Evolutionary conservation across 495 filamentous ascomycete species (phyloP), one percentile per base, ranked within the genome.

Genomic region (Darksidea phi): DNA sequence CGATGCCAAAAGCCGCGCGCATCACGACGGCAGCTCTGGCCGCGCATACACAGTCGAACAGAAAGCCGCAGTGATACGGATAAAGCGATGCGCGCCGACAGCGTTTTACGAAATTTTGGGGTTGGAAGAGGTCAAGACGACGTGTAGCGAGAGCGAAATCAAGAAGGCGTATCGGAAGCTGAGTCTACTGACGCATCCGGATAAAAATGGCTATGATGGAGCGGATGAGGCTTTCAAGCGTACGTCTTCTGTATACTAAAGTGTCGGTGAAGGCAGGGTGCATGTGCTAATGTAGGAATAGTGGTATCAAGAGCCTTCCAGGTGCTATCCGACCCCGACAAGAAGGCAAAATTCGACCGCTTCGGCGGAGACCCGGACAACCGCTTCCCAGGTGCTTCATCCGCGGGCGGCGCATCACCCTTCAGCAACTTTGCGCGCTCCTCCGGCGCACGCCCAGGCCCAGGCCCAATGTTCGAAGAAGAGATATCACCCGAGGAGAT

Each of bases 171-270:
- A 98, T 77, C 84, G 89, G 70, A 97, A 95, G 72, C 82, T 90
- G 64, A 90, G 88, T 58, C 74, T 98, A 59, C 80, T 88, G 63
- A 91, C 95, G 66, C 94, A 98, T 76, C 94, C 94, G 62, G 93
- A 96, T 83, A 91, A 98, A 79, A 98, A 97, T 78, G 92, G 90
- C n/a, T 91, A 95, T 74, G 89, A 93, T 26, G 86, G 92, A 34
- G 92, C 94, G 54, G 94, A 96, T 74, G 94, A 98, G 76, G 94
- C 94, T 21, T 98, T 98, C 75, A 97, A 97, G 76, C 75, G 86
- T 89, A 71, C 76, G 85, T 79, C 38, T 1, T 6, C 7, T 54
- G 38, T 59, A 20, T 64, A 6, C 47, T 18, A 11, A 6, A 6
- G 42, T 41, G 15, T 4, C 18, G 42, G 15, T 23, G 41, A 8